Evolutionary conservation across 2,329 filamentous ascomycete species (phyloP).

Genomic region (Fusarium irregulare): DNA sequence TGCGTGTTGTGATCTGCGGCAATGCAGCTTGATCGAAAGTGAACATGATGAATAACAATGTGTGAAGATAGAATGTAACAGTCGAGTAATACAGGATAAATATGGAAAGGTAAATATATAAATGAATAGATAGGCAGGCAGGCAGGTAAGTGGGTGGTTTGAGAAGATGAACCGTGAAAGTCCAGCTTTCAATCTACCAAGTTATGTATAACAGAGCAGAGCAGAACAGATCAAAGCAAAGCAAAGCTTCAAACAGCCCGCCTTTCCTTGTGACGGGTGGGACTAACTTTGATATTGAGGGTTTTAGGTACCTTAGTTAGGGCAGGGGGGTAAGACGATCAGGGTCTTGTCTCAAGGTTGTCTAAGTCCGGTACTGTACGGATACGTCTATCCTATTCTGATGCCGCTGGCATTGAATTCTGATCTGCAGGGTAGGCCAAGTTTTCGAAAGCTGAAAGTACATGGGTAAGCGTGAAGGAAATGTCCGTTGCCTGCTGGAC

Average conservation of each 20-base stretch:
- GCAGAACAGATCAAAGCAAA: background rate
- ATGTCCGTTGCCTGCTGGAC: background rate
- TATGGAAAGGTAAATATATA: background rate
- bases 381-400: slow-evolving; percentile 27
- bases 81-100: background rate
- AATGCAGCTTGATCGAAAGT: slow-evolving; percentile 66
- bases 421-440: slow-evolving; percentile 28
- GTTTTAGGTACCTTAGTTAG: slow-evolving; percentile 28
- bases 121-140: background rate
- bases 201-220: slow-evolving; percentile 4
- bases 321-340: slow-evolving; percentile 11
- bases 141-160: background rate
- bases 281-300: slow-evolving; percentile 18
- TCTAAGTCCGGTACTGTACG: background rate
- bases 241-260: background rate
- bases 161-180: background rate
- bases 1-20: slow-evolving; percentile 68
- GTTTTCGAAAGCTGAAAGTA: too few relatives aligned
- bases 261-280: slow-evolving; percentile 9
- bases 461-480: too few relatives aligned
- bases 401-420: slow-evolving; percentile 15
- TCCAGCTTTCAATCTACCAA: background rate
- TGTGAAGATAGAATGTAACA: background rate
- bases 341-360: slow-evolving; percentile 13
- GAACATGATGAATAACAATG: slow-evolving; percentile 57